Percentiles rank a stretch among this genome's conserved stretches.
Conservation (phyloP, 148 eudicot genomes). For the Nyssa sinensis region DNA sequence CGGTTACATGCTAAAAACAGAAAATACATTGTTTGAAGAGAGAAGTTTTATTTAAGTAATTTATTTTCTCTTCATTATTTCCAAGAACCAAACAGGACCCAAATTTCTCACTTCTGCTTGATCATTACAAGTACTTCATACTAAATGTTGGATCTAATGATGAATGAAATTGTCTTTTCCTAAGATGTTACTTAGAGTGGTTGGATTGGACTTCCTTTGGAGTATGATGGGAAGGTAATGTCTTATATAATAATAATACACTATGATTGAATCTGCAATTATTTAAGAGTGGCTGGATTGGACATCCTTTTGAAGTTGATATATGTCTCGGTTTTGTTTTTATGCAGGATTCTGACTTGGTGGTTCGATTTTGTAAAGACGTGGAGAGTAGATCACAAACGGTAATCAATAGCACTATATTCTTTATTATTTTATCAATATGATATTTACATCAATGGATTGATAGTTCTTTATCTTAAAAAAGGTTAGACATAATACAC, state of each 20-base stretch:
- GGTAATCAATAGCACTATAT: constrained; percentile 32
- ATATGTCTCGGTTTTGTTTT: neutral
- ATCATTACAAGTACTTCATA: neutral
- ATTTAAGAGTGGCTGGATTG: neutral
- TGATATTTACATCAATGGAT: neutral
- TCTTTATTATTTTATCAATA: constrained; percentile 4
- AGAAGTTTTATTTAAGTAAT: neutral
- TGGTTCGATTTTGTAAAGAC: constrained; percentile 85
- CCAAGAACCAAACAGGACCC: neutral
- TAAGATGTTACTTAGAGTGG: constrained; percentile 52
- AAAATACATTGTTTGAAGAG: neutral
- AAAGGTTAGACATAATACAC: neutral
- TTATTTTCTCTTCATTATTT: neutral
- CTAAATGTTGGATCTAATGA: constrained; percentile 6
- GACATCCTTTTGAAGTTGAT: neutral
- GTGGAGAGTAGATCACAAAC: constrained; percentile 79
- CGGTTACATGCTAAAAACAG: neutral
- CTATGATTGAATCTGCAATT: neutral
- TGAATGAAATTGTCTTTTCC: constrained; percentile 23
- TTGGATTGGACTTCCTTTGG: constrained; percentile 67
- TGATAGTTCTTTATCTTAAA: too few relatives aligned
- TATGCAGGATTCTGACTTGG: constrained; percentile 74
- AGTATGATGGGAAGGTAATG: constrained; percentile 77
- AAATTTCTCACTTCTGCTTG: neutral
- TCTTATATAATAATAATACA: constrained; percentile 1